Conservation (phyloP, 2,329 filamentous ascomycete species). For the Leptoxyphium fumago region DNA sequence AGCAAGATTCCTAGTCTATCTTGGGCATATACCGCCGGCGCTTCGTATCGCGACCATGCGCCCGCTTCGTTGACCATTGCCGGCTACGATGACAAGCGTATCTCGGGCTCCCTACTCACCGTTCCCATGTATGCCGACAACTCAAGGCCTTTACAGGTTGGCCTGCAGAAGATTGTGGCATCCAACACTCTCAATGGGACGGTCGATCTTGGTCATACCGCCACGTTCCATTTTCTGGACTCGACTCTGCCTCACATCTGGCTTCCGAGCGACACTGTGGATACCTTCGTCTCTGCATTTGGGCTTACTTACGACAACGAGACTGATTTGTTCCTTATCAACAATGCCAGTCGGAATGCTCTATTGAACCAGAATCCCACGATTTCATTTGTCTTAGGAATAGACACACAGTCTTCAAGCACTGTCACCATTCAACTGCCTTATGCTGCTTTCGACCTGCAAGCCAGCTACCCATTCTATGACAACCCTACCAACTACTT, state of each 20-base stretch:
- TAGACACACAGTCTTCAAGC: background rate
- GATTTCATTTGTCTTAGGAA: constrained; percentile 22
- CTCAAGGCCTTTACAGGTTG: constrained; percentile 11
- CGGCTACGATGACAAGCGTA: constrained; percentile 20
- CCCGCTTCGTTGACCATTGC: constrained; percentile 20
- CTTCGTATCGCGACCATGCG: constrained; percentile 11
- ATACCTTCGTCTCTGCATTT: constrained; percentile 23
- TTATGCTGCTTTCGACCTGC: constrained; percentile 25
- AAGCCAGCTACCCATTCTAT: constrained; percentile 12
- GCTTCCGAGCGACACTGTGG: constrained; percentile 22
- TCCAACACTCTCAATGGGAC: constrained; percentile 8
- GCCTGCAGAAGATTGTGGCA: constrained; percentile 12
- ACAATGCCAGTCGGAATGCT: constrained; percentile 18
- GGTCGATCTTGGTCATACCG: constrained; percentile 10
- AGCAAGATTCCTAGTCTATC: constrained; percentile 22
- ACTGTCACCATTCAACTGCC: constrained; percentile 20
- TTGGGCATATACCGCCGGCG: constrained; percentile 28
- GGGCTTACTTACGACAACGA: constrained; percentile 22
- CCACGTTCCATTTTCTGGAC: constrained; percentile 16
- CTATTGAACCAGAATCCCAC: constrained; percentile 21
- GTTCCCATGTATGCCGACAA: constrained; percentile 10
- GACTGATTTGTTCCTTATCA: constrained; percentile 23
- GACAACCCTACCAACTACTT: constrained; percentile 20
- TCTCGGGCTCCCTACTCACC: background rate
- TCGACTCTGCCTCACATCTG: constrained; percentile 26